Conservation (phyloP, 306 rosid species). For the Heteromeles arbutifolia region DNA sequence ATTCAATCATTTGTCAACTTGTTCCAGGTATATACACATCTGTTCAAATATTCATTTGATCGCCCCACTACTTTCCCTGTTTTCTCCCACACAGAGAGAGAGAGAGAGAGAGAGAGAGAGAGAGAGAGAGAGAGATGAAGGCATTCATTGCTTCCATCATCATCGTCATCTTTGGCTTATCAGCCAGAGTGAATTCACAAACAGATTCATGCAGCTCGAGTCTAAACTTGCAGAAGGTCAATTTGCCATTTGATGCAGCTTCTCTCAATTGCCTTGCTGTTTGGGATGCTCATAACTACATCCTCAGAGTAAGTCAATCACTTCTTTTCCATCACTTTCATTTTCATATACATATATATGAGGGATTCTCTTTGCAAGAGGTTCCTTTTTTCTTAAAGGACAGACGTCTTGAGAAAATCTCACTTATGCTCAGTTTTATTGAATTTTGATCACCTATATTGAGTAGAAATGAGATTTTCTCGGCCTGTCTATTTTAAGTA, state of each 20-base stretch:
- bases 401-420: neutral
- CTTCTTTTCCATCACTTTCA: neutral
- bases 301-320: constrained; percentile 63
- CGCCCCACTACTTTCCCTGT: constrained; percentile 14
- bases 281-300: constrained; percentile 55
- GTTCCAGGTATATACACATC: neutral
- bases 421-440: neutral
- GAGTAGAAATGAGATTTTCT: neutral
- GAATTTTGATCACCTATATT: neutral
- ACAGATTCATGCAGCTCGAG: constrained; percentile 51
- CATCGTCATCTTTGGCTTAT: constrained; percentile 31
- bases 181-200: constrained; percentile 30
- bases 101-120: neutral
- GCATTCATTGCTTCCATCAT: constrained; percentile 5
- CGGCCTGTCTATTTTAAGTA: too few relatives aligned
- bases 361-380: neutral
- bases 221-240: constrained; percentile 31
- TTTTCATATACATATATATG: neutral
- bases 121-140: constrained; percentile 27
- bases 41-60: neutral
- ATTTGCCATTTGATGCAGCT: constrained; percentile 45
- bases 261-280: constrained; percentile 48
- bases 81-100: neutral
- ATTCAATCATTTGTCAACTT: constrained; percentile 15
- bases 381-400: too few relatives aligned